A percentile compares a stretch with the other conserved stretches of the same genome.
phyloP scores from a whole-genome alignment of 305 asterid species.

The Plantago lanceolata region DNA sequence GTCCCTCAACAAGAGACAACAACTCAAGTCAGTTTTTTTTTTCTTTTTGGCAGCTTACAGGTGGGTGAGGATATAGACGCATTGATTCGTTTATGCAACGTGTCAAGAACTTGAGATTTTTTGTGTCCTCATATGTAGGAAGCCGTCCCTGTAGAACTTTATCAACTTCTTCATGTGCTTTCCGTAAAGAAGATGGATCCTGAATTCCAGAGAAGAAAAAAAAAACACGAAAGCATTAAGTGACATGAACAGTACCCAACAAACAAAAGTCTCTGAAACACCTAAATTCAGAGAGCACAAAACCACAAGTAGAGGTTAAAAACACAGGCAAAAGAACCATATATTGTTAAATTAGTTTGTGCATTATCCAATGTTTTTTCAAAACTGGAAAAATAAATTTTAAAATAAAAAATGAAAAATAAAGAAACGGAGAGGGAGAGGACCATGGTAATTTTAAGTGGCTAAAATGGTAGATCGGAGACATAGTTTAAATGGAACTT shows the following conservation, averaged over 20 bases:
- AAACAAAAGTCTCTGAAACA: not conserved
- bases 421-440: too few species aligned
- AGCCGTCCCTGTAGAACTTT: conserved; percentile 66
- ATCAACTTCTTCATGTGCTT: conserved; percentile 89
- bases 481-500: too few species aligned
- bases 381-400: too few species aligned
- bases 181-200: conserved; percentile 60
- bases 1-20: conserved; percentile 7
- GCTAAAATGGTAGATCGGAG: too few species aligned
- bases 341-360: too few species aligned
- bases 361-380: too few species aligned
- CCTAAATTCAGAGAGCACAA: too few species aligned
- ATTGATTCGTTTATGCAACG: conserved; percentile 84
- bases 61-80: conserved; percentile 97
- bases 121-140: conserved; percentile 75
- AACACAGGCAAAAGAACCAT: too few species aligned
- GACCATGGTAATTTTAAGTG: too few species aligned
- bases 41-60: conserved; percentile 43
- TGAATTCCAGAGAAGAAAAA: conserved; percentile 21
- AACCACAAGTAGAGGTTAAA: too few species aligned
- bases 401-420: too few species aligned
- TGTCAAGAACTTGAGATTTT: conserved; percentile 78
- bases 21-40: not conserved
- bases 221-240: not conserved
- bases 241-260: not conserved